Base-by-base conservation (phyloP, 2,329 filamentous ascomycete species). In the Podosphaera aphanis region DNA sequence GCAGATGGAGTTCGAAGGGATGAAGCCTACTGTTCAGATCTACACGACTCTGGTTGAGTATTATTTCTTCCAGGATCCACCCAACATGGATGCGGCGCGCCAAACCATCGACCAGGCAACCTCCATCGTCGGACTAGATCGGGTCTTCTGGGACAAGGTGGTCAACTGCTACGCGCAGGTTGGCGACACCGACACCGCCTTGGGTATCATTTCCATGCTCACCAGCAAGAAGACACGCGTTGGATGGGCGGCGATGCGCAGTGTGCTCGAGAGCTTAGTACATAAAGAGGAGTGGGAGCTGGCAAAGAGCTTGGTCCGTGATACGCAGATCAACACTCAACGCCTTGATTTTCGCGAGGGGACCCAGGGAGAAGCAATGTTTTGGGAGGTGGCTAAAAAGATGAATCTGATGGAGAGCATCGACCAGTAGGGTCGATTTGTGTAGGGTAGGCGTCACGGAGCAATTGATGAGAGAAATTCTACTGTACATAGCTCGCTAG, bases 21-120 rank as follows among this genome's bases (percentile, higher is more conserved):
- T 78, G 38, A 57, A 66, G 42, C 66, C 74, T 2, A 71, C 71
- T 3, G 61, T 73, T 1, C 70, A 83, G 53, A 80, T 84, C 55
- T 81, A 81, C 63, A 86, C 81, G 20, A 80, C 78, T 55, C 69
- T 90, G 18, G 64, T 81, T 40, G 71, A 77, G 40, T 67, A 79
- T 56, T 78, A 77, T 57, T 79, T 86, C 56, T 55, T 64, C 7
- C 67, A 66, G 44, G 49, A 62, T 1, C 72, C 73, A 2, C 74
- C 77, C 0, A 67, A 80, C 52, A 62, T 81, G 25, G 59, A 62
- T 1, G 70, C 71, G 13, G 68, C 83, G n/a, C 68, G 73, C 33
- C 57, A 59, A 0, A 63, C 86, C 2, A 72, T 83, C 52, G 60
- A 64, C n/a, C 57, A 60, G 3, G 65, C 70, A 39, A 56, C 60